Base-by-base conservation (phyloP, 2,329 filamentous ascomycete species). In the Phyllosticta ampelicida region DNA sequence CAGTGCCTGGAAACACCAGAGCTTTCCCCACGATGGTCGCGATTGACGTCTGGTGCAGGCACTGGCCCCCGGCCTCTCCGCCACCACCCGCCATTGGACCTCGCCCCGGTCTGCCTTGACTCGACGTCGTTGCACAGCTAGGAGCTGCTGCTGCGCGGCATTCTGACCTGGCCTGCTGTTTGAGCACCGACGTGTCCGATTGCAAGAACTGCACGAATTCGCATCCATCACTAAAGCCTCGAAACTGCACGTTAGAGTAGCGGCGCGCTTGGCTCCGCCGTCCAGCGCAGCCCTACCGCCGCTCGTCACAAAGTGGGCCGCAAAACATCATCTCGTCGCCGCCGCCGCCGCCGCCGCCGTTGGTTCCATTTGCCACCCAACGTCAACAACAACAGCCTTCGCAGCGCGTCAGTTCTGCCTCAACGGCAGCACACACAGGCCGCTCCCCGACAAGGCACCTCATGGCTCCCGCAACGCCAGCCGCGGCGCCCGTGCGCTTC, bases 401-500 rank as follows among this genome's bases (percentile, higher is more conserved):
- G 29, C 44, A 21, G 44, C 54, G 16, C 49, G 21, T 19, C 21
- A 48, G 26, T 16, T 16, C 30, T 13, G 30, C 48, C 13, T 18
- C 29, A 26, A 2, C 19, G 20, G 36, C 51, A 11, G 21, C 20
- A 44, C 36, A 36, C 28, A 11, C 30, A 16, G 13, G 19, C 23
- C 16, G 29, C 23, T 26, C 3, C 23, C 23, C 23, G 23, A 18
- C 55, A 20, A 16, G n/a, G 4, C 29, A 28, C 53, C 29, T 56
- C 56, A 11, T 58, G 48, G 55, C 54, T 53, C 52, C 60, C 64
- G 69, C 59, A 9, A n/a, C 36, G n/a, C 8, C 13, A 44, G 11
- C 16, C 36, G 76, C 75, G 74, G 65, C 71, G 49, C 62, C 71
- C 60, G 61, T 67, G 55, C 65, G 64, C 48, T 65, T 20, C 20